These are phyloP conservation scores for Aspergillus ustus DNA, from an alignment of 2,329 filamentous ascomycete genomes.

Conservation along the genomic window DNA sequence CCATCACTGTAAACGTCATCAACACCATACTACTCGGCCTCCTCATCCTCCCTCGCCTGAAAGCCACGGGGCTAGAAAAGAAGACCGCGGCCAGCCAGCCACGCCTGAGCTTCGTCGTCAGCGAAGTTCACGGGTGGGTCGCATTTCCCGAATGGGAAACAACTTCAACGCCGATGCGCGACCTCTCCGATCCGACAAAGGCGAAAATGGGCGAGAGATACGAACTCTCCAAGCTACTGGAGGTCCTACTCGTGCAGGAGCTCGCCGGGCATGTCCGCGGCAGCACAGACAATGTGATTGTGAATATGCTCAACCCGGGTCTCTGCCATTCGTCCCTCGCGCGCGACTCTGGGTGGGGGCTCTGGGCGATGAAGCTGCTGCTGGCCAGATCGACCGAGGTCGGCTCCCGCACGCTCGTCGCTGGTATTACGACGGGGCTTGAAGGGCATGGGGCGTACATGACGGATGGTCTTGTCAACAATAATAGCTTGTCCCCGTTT, in stretches of 20 bases:
- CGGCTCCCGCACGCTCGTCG: slow-evolving; percentile 2
- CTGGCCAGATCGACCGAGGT: slow-evolving; percentile 8
- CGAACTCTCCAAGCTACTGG: no score
- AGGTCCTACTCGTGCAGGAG: no score
- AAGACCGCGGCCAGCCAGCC: no score
- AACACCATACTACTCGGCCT: neutral
- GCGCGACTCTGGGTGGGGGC: neutral
- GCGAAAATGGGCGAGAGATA: no score
- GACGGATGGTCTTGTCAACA: neutral
- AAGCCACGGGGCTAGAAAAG: no score
- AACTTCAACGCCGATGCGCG: no score
- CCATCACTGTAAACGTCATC: slow-evolving; percentile 9
- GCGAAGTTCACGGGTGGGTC: no score
- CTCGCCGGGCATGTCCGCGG: neutral
- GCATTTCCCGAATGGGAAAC: no score
- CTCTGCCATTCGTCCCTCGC: neutral
- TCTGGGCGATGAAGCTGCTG: neutral
- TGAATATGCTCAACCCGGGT: slow-evolving; percentile 6
- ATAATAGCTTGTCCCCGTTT: no score
- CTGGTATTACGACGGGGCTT: neutral
- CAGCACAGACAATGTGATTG: neutral
- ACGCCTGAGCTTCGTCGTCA: no score
- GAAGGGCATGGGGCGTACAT: neutral
- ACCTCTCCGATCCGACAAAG: no score
- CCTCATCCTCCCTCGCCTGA: neutral